A percentile compares a stretch with the other conserved stretches of the same genome.
phyloP scores from a whole-genome alignment of 2,329 filamentous ascomycete species.

The Cladophialophora chaetospira region DNA sequence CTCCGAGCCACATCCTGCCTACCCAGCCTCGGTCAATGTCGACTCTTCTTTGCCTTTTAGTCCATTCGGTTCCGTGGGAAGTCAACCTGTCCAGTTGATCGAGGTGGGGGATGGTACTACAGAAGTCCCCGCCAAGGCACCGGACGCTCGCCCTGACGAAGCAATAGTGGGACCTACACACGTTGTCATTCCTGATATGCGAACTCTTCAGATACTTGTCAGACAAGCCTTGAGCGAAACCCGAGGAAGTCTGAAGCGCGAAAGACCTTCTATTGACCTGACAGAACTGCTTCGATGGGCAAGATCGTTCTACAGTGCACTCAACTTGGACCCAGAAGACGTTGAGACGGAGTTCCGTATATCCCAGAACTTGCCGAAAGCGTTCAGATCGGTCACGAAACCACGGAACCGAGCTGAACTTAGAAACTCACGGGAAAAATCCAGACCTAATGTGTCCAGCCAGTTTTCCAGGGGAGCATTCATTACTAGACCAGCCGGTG shows the following conservation, averaged over 20 bases:
- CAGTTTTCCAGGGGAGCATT: constrained; percentile 5
- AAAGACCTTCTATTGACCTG: constrained; percentile 7
- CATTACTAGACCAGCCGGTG: background rate
- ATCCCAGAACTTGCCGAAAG: background rate
- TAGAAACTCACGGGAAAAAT: constrained; percentile 2
- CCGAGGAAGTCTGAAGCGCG: background rate
- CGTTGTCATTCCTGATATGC: constrained; percentile 26
- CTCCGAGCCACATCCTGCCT: background rate
- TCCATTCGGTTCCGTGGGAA: background rate
- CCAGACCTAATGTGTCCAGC: constrained; percentile 1
- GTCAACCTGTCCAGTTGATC: no score
- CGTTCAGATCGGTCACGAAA: background rate
- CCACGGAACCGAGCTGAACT: background rate
- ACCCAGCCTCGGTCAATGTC: background rate
- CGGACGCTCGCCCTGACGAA: background rate
- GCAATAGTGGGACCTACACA: constrained; percentile 2
- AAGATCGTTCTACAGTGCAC: constrained; percentile 6
- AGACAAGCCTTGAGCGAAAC: constrained; percentile 24
- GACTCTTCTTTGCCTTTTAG: background rate
- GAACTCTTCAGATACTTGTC: constrained; percentile 31
- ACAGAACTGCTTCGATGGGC: constrained; percentile 21
- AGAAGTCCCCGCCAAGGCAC: constrained; percentile 3
- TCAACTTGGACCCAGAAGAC: constrained; percentile 17
- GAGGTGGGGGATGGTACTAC: background rate
- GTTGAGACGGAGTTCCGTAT: constrained; percentile 19